Evolutionary conservation across 768 basidiomycete genomes (phyloP), one percentile per base, ranked within the genome.

Genomic region (Boletus sensibilis): DNA sequence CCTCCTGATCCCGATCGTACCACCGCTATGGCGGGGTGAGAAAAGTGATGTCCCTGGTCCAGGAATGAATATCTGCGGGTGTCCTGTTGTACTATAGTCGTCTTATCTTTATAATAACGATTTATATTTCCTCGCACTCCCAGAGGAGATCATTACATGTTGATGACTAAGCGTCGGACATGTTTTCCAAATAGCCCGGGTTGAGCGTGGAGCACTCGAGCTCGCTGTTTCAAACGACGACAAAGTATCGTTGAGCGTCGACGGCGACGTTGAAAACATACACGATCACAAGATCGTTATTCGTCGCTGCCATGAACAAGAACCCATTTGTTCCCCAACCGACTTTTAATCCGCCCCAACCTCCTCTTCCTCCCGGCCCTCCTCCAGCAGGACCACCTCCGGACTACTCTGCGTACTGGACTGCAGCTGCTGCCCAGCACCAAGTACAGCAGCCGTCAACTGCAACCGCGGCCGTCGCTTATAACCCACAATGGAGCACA

Each of bases 361-460:
- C 88, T 3, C 90, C 89, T 41, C 75, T 90, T 40, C 90, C 90
- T 48, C 87, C 88, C n/a, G 88, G 88, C 10, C 88, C 86, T 42
- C 87, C 88, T 4, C 88, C 88, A 5, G 79, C 85, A 51, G 86
- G 85, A 58, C 82, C 85, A 58, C 82, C 86, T 42, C 83, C 83
- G 44, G 89, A 92, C 69, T 93, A 91, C 67, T 80, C 85, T 48
- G 86, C 82, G 0, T 92, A 91, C 74, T 91, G 89, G 87, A 79
- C 84, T 21, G 82, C 82, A 12, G 78, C 81, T 3, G 79, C 81
- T 4, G 79, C 80, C 13, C 76, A 75, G 35, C 69, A 77, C 12
- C 85, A 84, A 64, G 57, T 41, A 21, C 68, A 64, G 38, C 68
- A 70, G 5, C 50, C 64, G 4, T 55, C 66, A 6, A 44, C 64